Evolutionary conservation across 176 grass and related monocot genomes (phyloP), one percentile per base, ranked within the genome.

Genomic region (Poa annua): DNA sequence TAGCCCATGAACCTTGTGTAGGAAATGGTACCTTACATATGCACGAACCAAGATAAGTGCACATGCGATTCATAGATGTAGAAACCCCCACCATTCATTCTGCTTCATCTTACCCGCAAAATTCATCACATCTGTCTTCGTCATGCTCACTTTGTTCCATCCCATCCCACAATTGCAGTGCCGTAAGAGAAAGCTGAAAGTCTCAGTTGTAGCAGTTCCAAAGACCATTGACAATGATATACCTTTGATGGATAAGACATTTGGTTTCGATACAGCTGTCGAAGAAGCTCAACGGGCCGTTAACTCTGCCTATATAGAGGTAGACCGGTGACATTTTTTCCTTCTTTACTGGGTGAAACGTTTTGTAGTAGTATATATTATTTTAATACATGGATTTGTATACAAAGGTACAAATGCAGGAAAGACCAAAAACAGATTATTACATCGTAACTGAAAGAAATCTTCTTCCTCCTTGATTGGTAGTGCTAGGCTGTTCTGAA

Each of bases 181-280:
- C 78, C 81, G 80, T 79, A 98, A 88, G 87, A 95, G 96, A 85
- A 93, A 91, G 84, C 56, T 98, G 68, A 98, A 98, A 80, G 89
- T 98, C 67, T 90, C 96, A 33, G 80, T 95, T 87, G 89, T 93
- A 55, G 93, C 90, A 67, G 85, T 98, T 53, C 96, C 96, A 36
- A 98, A 98, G 90, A 98, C 96, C 19, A 95, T 98, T 49, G 92
- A 95, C 81, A 98, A 98, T 90, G 96, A 95, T 85, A 98, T 98
- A 89, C 96, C 89, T 79, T 86, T 93, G 33, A 95, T 98, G 93
- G 96, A 98, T 76, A 98, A 94, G 70, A 98, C 92, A 22, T 95
- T 98, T 93, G 96, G 93, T 76, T 98, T 98, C 74, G 96, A 98
- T 85, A 98, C 96, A 9, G 93, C 93, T 70, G 93, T 98, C 39